Conservation (phyloP, 345 rosid species). For the Camelina laxa region DNA sequence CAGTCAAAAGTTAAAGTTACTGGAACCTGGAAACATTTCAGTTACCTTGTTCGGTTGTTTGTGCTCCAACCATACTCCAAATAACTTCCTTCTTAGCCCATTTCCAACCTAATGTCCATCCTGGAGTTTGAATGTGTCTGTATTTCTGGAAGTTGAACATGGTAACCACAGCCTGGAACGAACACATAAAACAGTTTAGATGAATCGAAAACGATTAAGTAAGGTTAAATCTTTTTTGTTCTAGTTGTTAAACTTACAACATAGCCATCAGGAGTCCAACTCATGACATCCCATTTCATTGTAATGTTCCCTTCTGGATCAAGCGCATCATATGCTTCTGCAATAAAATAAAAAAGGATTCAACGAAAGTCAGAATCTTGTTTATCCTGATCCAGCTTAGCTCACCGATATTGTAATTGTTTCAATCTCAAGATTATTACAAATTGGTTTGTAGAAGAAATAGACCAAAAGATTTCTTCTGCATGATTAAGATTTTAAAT, state of each 20-base stretch:
- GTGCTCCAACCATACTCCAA: constrained; percentile 83
- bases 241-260: constrained; percentile 61
- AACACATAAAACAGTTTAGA: constrained; percentile 8
- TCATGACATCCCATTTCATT: constrained; percentile 91
- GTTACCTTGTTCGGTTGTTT: constrained; percentile 80
- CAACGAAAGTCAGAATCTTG: constrained; percentile 16
- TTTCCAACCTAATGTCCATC: constrained; percentile 92
- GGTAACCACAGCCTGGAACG: constrained; percentile 78
- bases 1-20: not conserved
- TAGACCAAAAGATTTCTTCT: not conserved
- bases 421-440: not conserved
- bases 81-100: constrained; percentile 93
- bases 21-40: not conserved
- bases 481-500: not conserved
- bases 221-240: not conserved
- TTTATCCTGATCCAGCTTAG: constrained; percentile 8
- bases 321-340: constrained; percentile 91
- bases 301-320: constrained; percentile 94
- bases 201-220: not conserved
- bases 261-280: constrained; percentile 96
- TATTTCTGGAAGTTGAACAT: constrained; percentile 86
- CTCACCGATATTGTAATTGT: not conserved
- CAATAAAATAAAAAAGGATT: constrained; percentile 23
- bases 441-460: not conserved
- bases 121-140: constrained; percentile 85